Percentiles rank a stretch among this genome's conserved stretches.
phyloP scores from a whole-genome alignment of 2,329 filamentous ascomycete genomes.

The Aphanocladium album region DNA sequence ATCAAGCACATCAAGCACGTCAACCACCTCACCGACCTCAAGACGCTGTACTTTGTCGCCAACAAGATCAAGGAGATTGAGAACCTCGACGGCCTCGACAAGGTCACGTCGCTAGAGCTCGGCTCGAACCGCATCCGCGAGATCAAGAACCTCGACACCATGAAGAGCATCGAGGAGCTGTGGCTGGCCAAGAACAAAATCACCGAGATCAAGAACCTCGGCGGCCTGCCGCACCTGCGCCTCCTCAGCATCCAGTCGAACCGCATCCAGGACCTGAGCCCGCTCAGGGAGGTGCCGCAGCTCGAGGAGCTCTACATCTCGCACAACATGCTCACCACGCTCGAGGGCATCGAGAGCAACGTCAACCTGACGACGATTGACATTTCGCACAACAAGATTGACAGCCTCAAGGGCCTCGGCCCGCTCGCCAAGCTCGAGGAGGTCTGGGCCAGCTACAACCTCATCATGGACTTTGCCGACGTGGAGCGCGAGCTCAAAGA shows the following conservation, averaged over 20 bases:
- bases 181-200: slow-evolving; percentile 99
- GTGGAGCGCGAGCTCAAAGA: slow-evolving; percentile 72
- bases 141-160: slow-evolving; percentile 75
- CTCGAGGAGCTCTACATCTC: slow-evolving; percentile 95
- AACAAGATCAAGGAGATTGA: slow-evolving; percentile 92
- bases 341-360: slow-evolving; percentile 67
- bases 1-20: slow-evolving; percentile 97
- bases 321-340: slow-evolving; percentile 79
- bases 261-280: slow-evolving; percentile 72
- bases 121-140: slow-evolving; percentile 88
- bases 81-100: slow-evolving; percentile 67
- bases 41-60: slow-evolving; percentile 85
- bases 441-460: slow-evolving; percentile 90
- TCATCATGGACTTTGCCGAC: slow-evolving; percentile 73
- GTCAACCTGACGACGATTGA: slow-evolving; percentile 72
- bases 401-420: slow-evolving; percentile 66
- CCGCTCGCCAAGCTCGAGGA: slow-evolving; percentile 72
- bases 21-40: slow-evolving; percentile 68
- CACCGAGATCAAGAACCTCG: slow-evolving; percentile 70
- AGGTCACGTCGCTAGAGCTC: slow-evolving; percentile 79
- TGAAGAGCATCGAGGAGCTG: slow-evolving; percentile 76
- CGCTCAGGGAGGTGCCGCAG: slow-evolving; percentile 65
- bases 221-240: slow-evolving; percentile 70
- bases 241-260: slow-evolving; percentile 96
- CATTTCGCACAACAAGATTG: slow-evolving; percentile 81